These are phyloP conservation scores for Backusella tuberculispora DNA, from an alignment of 192 early-diverging fungal genomes.

Conservation along the genomic window DNA sequence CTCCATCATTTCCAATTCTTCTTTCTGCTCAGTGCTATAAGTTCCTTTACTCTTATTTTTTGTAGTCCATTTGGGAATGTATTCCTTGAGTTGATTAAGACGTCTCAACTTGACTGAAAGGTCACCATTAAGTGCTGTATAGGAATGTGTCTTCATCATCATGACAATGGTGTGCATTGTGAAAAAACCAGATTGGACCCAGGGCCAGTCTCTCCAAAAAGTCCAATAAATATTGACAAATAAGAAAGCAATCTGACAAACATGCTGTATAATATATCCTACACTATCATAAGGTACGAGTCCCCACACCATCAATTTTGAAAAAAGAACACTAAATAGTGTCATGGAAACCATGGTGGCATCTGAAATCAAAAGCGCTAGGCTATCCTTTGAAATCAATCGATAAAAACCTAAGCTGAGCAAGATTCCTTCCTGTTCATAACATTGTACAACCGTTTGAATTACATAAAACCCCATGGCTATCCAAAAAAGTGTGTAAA, in stretches of 20 bases:
- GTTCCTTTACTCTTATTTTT: constrained; percentile 8
- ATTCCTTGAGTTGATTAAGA: constrained; percentile 40
- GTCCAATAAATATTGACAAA: constrained; percentile 62
- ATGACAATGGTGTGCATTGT: constrained; percentile 87
- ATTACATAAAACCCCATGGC: constrained; percentile 74
- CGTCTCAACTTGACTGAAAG: constrained; percentile 55
- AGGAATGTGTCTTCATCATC: constrained; percentile 98
- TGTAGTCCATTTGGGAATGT: constrained; percentile 29
- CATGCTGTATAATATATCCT: constrained; percentile 63
- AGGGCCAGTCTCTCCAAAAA: constrained; percentile 77
- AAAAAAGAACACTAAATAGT: constrained; percentile 63
- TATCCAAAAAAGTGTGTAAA: constrained; percentile 86
- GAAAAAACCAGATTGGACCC: constrained; percentile 90
- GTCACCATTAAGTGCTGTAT: constrained; percentile 79
- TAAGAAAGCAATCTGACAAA: constrained; percentile 62
- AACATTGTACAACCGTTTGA: constrained; percentile 61
- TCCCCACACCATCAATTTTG: constrained; percentile 56
- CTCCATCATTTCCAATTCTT: constrained; percentile 29
- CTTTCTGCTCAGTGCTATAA: background rate
- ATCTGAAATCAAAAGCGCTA: constrained; percentile 75
- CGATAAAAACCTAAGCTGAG: constrained; percentile 54
- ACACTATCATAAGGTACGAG: constrained; percentile 52
- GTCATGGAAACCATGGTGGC: constrained; percentile 67
- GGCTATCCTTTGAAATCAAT: constrained; percentile 65
- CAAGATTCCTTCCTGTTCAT: constrained; percentile 54